These are phyloP conservation scores for Leccinum variicolor DNA, from an alignment of 768 basidiomycete genomes.

Conservation along the genomic window DNA sequence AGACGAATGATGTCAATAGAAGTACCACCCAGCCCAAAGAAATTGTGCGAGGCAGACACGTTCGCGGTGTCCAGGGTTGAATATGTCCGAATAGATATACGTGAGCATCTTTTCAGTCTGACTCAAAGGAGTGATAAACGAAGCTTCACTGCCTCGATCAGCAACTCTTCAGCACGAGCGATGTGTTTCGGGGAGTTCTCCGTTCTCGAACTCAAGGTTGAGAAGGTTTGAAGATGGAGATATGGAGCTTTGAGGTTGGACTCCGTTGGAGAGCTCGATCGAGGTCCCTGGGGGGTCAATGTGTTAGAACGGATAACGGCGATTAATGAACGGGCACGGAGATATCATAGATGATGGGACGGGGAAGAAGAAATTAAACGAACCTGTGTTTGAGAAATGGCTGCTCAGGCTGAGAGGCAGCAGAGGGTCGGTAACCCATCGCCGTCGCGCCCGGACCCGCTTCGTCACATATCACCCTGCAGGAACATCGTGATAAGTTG, in stretches of 20 bases:
- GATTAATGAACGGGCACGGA: not conserved
- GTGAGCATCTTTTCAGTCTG: not conserved
- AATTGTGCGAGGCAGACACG: not conserved
- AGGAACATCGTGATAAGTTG: not conserved
- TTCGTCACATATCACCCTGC: not conserved
- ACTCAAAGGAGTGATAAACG: not conserved
- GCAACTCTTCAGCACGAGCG: not conserved
- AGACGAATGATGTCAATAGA: not conserved
- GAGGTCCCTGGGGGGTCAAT: not conserved
- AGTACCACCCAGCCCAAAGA: not conserved
- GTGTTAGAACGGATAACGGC: not conserved
- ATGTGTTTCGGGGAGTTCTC: not conserved
- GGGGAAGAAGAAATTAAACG: not conserved
- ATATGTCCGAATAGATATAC: not conserved
- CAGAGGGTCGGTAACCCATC: not conserved
- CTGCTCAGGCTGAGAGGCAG: not conserved
- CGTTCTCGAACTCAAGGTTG: not conserved
- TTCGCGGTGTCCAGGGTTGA: not conserved
- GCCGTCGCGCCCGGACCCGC: too few relatives aligned
- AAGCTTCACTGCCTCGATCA: not conserved
- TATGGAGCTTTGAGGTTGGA: slow-evolving; percentile 23
- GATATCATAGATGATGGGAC: slow-evolving; percentile 1
- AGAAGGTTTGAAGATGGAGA: slow-evolving; percentile 15
- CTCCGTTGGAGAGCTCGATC: not conserved
- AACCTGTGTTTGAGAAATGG: slow-evolving; percentile 11